A percentile compares a stretch with the other conserved stretches of the same genome.
phyloP scores from a whole-genome alignment of 495 filamentous ascomycete species.

The Daldinia grandis region DNA sequence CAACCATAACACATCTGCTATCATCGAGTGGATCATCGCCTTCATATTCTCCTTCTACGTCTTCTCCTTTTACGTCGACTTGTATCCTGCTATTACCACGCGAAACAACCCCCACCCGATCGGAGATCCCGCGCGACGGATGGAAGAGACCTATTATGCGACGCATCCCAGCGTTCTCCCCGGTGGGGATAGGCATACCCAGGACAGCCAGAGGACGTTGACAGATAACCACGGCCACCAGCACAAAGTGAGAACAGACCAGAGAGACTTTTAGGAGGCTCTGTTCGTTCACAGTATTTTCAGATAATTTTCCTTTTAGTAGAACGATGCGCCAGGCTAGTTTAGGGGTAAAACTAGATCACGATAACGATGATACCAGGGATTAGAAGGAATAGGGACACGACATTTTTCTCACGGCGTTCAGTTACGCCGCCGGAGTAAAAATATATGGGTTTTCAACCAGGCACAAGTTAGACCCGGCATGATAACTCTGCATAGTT shows the following conservation, averaged over 20 bases:
- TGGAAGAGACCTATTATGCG: conserved; percentile 48
- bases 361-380: not conserved
- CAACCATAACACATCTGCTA: conserved; percentile 63
- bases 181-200: conserved; percentile 23
- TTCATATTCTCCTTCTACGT: conserved; percentile 92
- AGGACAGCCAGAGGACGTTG: conserved; percentile 41
- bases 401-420: not conserved
- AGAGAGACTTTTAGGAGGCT: conserved; percentile 22
- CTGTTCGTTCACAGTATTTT: not conserved
- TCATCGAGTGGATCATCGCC: conserved; percentile 80
- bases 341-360: not conserved
- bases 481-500: not conserved
- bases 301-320: not conserved
- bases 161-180: conserved; percentile 30
- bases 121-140: conserved; percentile 33
- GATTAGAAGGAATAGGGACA: not conserved
- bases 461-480: not conserved
- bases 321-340: not conserved
- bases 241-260: conserved; percentile 23
- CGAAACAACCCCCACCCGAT: conserved; percentile 30
- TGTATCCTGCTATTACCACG: conserved; percentile 73
- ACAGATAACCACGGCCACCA: conserved; percentile 11
- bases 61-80: conserved; percentile 86
- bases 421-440: not conserved
- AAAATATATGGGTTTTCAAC: not conserved